Percentiles rank a stretch among this genome's conserved stretches.
These are phyloP conservation scores for Phytophthora pinifolia DNA, from an alignment of 352 stramenopile genomes.

Conservation along the genomic window DNA sequence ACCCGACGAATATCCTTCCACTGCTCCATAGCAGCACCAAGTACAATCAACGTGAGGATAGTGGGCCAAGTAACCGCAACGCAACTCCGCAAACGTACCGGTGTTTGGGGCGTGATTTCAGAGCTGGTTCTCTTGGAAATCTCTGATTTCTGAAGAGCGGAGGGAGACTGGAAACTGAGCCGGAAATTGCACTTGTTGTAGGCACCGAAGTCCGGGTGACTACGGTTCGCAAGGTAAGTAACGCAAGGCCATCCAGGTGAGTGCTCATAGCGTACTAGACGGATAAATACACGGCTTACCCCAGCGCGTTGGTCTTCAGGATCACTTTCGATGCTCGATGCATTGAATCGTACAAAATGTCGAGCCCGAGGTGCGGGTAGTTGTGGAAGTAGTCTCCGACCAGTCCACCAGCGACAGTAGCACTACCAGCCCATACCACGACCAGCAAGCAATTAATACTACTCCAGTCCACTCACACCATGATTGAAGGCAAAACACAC, in stretches of 20 bases:
- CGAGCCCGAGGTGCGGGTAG: slow-evolving; percentile 78
- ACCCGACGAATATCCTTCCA: slow-evolving; percentile 72
- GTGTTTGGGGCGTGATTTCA: slow-evolving; percentile 67
- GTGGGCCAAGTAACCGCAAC: neutral
- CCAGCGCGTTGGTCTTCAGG: slow-evolving; percentile 77
- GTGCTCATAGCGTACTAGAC: neutral
- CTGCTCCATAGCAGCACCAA: slow-evolving; percentile 30
- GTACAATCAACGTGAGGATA: slow-evolving; percentile 1
- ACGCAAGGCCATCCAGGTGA: neutral
- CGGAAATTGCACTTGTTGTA: slow-evolving; percentile 89
- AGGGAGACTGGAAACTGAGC: slow-evolving; percentile 51
- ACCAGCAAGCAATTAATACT: slow-evolving; percentile 2
- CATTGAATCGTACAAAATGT: slow-evolving; percentile 74
- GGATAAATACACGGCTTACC: slow-evolving; percentile 29
- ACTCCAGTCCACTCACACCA: neutral
- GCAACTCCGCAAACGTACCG: slow-evolving; percentile 29
- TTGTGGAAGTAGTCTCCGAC: slow-evolving; percentile 86
- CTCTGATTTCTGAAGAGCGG: slow-evolving; percentile 43
- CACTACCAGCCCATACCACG: slow-evolving; percentile 22
- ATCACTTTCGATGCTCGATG: slow-evolving; percentile 79
- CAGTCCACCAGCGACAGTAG: slow-evolving; percentile 51
- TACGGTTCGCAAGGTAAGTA: slow-evolving; percentile 21
- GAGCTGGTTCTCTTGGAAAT: slow-evolving; percentile 47
- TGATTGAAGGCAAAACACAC: slow-evolving; percentile 26
- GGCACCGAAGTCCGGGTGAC: slow-evolving; percentile 74